phyloP scores from a whole-genome alignment of 2,329 filamentous ascomycete species.

The Fusarium mundagurra region DNA sequence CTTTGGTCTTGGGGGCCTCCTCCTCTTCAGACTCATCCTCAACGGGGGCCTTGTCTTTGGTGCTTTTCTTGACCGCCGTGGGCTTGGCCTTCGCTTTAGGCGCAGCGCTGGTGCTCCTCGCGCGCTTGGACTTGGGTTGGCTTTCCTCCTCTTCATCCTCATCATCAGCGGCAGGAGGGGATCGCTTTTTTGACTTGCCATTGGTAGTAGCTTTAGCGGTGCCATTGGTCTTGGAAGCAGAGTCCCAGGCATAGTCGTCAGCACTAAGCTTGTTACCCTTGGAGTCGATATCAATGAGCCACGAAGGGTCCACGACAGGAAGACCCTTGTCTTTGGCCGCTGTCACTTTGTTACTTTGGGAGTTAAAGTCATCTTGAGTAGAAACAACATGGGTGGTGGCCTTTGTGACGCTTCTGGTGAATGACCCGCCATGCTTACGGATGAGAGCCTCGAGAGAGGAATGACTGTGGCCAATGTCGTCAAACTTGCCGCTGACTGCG shows the following conservation, averaged over 20 bases:
- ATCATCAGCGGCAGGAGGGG: slow-evolving; percentile 34
- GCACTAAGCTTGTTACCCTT: slow-evolving; percentile 38
- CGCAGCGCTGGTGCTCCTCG: slow-evolving; percentile 5
- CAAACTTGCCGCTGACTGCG: slow-evolving; percentile 69
- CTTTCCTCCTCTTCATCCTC: slow-evolving; percentile 44
- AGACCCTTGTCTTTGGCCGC: slow-evolving; percentile 58
- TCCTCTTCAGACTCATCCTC: slow-evolving; percentile 44
- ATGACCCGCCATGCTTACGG: slow-evolving; percentile 58
- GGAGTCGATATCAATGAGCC: slow-evolving; percentile 67
- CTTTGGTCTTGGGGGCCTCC: slow-evolving; percentile 34
- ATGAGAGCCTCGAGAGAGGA: slow-evolving; percentile 57
- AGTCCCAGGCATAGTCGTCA: slow-evolving; percentile 44
- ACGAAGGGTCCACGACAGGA: slow-evolving; percentile 67
- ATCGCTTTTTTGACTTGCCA: slow-evolving; percentile 41
- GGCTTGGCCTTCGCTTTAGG: slow-evolving; percentile 7
- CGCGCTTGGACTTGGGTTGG: slow-evolving; percentile 45
- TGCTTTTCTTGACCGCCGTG: slow-evolving; percentile 35
- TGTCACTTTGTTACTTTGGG: slow-evolving; percentile 61
- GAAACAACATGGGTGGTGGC: slow-evolving; percentile 67
- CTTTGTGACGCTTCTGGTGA: slow-evolving; percentile 58
- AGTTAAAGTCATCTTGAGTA: slow-evolving; percentile 62
- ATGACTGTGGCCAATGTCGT: slow-evolving; percentile 62
- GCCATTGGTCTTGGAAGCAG: slow-evolving; percentile 39
- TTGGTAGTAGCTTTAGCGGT: slow-evolving; percentile 31
- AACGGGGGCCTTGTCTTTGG: slow-evolving; percentile 26